phyloP scores from a whole-genome alignment of 805 yeast genomes.

The Lipomyces orientalis region DNA sequence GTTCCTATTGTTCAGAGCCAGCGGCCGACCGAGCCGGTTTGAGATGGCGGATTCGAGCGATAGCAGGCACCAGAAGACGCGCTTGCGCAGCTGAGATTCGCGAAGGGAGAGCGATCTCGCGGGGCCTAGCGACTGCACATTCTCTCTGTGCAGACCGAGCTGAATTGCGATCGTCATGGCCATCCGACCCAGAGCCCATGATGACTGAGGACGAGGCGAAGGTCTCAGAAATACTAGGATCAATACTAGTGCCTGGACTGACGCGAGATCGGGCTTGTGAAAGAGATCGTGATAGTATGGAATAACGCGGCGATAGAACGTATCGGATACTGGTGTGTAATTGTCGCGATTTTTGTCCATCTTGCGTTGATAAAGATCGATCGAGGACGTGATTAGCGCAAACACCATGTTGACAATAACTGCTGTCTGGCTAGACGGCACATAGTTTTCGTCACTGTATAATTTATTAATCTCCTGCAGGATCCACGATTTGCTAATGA shows the following conservation, averaged over 20 bases:
- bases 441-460: slow-evolving; percentile 23
- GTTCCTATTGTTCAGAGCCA: slow-evolving; percentile 15
- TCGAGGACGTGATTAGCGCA: slow-evolving; percentile 23
- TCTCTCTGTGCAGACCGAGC: slow-evolving; percentile 31
- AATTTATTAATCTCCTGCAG: slow-evolving; percentile 14
- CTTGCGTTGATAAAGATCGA: slow-evolving; percentile 32
- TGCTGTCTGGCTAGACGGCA: slow-evolving; percentile 18
- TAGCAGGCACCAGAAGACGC: slow-evolving; percentile 30
- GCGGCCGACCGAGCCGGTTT: slow-evolving; percentile 29
- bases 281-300: slow-evolving; percentile 24
- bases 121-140: slow-evolving; percentile 13
- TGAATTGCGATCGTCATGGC: slow-evolving; percentile 33
- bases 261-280: slow-evolving; percentile 16
- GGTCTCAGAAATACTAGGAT: slow-evolving; percentile 27
- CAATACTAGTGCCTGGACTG: slow-evolving; percentile 29
- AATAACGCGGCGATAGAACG: slow-evolving; percentile 22
- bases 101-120: slow-evolving; percentile 4
- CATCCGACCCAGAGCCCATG: slow-evolving; percentile 29
- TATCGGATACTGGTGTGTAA: slow-evolving; percentile 24
- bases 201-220: slow-evolving; percentile 29
- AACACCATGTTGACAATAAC: slow-evolving; percentile 35
- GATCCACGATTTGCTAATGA: slow-evolving; percentile 25
- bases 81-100: slow-evolving; percentile 29
- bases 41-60: slow-evolving; percentile 24
- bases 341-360: slow-evolving; percentile 13